Percentiles rank a stretch among this genome's conserved stretches.
Evolutionary conservation across 805 yeast genomes (phyloP).

Genomic region (Allodekkera sacchari): DNA sequence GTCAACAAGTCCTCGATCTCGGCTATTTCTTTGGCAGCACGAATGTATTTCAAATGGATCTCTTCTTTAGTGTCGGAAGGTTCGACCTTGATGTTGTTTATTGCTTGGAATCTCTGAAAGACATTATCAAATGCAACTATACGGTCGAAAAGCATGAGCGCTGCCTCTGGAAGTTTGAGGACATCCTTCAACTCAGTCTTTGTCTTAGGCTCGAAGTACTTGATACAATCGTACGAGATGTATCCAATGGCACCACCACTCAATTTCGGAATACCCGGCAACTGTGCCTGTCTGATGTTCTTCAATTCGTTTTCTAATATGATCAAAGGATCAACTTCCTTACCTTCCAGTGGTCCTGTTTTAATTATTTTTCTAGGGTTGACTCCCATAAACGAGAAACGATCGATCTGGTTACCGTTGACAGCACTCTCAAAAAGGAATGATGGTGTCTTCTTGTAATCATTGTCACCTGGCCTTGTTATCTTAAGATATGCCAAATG

Average conservation of each 20-base stretch:
- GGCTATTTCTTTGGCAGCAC: constrained; percentile 53
- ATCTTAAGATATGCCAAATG: constrained; percentile 85
- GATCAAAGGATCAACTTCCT: constrained; percentile 72
- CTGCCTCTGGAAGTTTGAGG: constrained; percentile 82
- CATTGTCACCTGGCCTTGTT: constrained; percentile 52
- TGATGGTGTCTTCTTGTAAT: constrained; percentile 48
- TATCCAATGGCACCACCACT: constrained; percentile 98
- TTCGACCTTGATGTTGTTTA: constrained; percentile 61
- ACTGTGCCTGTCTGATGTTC: constrained; percentile 55
- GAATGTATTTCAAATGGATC: constrained; percentile 38
- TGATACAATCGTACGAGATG: constrained; percentile 92
- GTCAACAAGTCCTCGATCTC: constrained; percentile 41
- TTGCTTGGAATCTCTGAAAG: constrained; percentile 84
- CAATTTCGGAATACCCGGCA: constrained; percentile 75
- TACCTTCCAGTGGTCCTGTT: constrained; percentile 64
- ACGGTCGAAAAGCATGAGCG: constrained; percentile 83
- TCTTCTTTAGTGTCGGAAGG: constrained; percentile 21
- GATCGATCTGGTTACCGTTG: constrained; percentile 80
- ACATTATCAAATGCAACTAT: constrained; percentile 92
- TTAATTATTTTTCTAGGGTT: constrained; percentile 74
- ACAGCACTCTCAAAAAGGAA: constrained; percentile 84
- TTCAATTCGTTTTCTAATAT: constrained; percentile 68
- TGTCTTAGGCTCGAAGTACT: constrained; percentile 93
- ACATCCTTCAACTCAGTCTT: constrained; percentile 67
- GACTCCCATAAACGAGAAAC: constrained; percentile 87